A percentile compares a stretch with the other conserved stretches of the same genome.
Conservation (phyloP, 1,284 basidiomycete species). For the Somion occarium region DNA sequence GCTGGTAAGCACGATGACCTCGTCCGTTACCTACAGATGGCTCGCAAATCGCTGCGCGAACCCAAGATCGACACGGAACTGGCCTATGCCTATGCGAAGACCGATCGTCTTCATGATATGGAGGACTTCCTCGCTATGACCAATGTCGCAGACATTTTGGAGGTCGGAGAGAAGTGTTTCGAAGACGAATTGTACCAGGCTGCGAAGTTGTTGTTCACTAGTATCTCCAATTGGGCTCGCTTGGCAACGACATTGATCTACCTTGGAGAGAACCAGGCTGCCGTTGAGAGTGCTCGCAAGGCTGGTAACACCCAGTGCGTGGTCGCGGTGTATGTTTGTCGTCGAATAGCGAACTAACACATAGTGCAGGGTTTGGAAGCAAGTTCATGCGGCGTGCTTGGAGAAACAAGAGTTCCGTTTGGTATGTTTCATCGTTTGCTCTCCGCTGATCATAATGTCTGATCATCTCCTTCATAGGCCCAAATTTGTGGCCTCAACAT, state of each 20-base stretch:
- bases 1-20: constrained; percentile 99
- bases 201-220: constrained; percentile 91
- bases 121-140: constrained; percentile 99
- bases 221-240: constrained; percentile 98
- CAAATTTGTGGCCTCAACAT: constrained; percentile 98
- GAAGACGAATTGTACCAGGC: constrained; percentile 98
- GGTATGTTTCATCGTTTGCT: constrained; percentile 29
- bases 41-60: constrained; percentile 95
- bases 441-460: constrained; percentile 12
- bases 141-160: constrained; percentile 95
- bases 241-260: constrained; percentile 98
- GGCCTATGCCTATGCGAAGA: constrained; percentile 96
- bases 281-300: constrained; percentile 97
- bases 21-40: constrained; percentile 98
- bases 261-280: constrained; percentile 95
- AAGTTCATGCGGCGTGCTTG: constrained; percentile 97
- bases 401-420: constrained; percentile 97
- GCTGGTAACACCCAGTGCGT: constrained; percentile 96
- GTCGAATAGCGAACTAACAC: constrained; percentile 8
- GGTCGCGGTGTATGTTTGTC: constrained; percentile 1
- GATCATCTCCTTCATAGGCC: constrained; percentile 41
- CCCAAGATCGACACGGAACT: constrained; percentile 98
- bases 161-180: constrained; percentile 99
- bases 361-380: constrained; percentile 90
- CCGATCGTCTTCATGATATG: constrained; percentile 97